Evolutionary conservation across 306 rosid genomes (phyloP).

Genomic region (Vigna mungo): DNA sequence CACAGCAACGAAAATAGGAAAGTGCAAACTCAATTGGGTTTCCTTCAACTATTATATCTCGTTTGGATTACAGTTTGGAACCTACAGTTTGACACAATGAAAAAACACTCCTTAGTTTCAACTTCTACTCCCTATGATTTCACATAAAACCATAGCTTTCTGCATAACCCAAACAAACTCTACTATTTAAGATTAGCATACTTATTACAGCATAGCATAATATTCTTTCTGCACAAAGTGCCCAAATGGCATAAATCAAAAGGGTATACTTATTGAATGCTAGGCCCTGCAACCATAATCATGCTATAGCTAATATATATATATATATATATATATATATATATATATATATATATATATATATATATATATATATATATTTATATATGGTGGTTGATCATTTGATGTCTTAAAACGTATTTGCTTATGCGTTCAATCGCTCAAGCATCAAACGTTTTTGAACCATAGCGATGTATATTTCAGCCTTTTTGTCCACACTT

Average conservation of each 20-base stretch:
- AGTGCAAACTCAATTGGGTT: neutral
- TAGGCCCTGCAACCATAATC: constrained; percentile 8
- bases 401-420: constrained; percentile 17
- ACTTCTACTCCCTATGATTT: neutral
- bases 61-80: neutral
- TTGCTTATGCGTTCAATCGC: constrained; percentile 43
- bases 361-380: too few relatives aligned
- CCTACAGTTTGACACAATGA: neutral
- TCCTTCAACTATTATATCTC: neutral
- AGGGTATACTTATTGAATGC: constrained; percentile 12
- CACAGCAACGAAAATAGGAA: neutral
- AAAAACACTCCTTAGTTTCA: neutral
- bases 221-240: constrained; percentile 6
- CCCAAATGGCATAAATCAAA: neutral
- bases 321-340: neutral
- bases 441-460: constrained; percentile 75
- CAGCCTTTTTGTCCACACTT: constrained; percentile 71
- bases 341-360: too few relatives aligned
- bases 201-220: constrained; percentile 19
- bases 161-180: neutral
- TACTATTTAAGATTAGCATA: neutral
- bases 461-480: constrained; percentile 62
- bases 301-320: constrained; percentile 2
- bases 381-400: neutral
- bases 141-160: neutral